A percentile compares a stretch with the other conserved stretches of the same genome.
Conservation (phyloP, 2,329 filamentous ascomycete species). For the Alternaria tenuissima region DNA sequence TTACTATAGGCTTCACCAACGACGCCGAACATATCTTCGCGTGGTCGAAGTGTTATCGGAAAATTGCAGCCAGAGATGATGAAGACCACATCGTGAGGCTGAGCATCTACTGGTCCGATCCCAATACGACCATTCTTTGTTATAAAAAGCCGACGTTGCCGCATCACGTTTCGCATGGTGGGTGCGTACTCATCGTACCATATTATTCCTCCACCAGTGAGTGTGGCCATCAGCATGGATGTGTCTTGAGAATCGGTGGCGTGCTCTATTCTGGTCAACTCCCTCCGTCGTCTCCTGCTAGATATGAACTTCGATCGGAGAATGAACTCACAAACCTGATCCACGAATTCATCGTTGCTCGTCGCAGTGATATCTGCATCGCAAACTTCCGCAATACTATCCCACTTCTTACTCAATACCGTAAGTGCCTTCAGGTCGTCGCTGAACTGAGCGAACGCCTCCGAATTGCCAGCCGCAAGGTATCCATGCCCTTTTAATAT, state of each 20-base stretch:
- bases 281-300: not conserved
- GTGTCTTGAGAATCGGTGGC: not conserved
- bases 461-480: not conserved
- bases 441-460: not conserved
- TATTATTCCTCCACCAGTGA: not conserved
- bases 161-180: not conserved
- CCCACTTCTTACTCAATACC: not conserved
- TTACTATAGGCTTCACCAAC: not conserved
- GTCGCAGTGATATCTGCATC: not conserved
- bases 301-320: not conserved
- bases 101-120: not conserved
- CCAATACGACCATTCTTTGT: not conserved
- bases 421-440: not conserved
- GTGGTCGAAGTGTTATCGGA: not conserved
- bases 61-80: conserved; percentile 1
- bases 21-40: not conserved
- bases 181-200: not conserved
- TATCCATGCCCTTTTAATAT: not conserved
- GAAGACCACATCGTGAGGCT: not conserved
- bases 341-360: not conserved
- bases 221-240: not conserved
- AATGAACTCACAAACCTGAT: not conserved
- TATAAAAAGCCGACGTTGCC: not conserved
- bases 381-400: not conserved
- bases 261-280: not conserved